Conservation (phyloP, 441 rosid species). For the Erysimum cheiri region DNA sequence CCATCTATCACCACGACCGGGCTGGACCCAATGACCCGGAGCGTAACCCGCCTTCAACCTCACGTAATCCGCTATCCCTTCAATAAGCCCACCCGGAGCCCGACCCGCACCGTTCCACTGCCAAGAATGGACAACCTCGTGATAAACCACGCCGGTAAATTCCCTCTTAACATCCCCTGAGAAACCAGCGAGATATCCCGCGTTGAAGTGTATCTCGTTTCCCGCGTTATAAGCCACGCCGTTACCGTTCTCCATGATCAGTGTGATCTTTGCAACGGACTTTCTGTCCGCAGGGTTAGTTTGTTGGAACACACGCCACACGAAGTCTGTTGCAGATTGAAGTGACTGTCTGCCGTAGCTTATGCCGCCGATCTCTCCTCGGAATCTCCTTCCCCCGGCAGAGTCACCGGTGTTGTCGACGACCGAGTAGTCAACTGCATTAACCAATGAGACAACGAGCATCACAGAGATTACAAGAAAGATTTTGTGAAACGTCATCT, state of each 20-base stretch:
- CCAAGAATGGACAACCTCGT: slow-evolving; percentile 58
- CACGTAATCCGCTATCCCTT: slow-evolving; percentile 58
- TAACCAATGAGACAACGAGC: slow-evolving; percentile 23
- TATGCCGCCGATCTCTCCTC: slow-evolving; percentile 45
- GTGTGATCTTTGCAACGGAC: slow-evolving; percentile 10
- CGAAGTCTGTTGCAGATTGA: slow-evolving; percentile 41
- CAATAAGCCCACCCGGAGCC: slow-evolving; percentile 48
- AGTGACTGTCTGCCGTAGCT: slow-evolving; percentile 34
- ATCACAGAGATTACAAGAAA: slow-evolving; percentile 19
- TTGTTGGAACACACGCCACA: slow-evolving; percentile 49
- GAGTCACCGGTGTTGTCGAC: slow-evolving; percentile 42
- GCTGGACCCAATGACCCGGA: slow-evolving; percentile 51
- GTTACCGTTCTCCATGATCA: slow-evolving; percentile 40
- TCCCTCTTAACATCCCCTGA: slow-evolving; percentile 44
- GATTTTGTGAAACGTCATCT: slow-evolving; percentile 22
- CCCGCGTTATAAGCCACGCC: slow-evolving; percentile 39
- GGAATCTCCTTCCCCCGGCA: slow-evolving; percentile 45
- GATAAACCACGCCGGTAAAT: slow-evolving; percentile 49
- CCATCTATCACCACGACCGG: slow-evolving; percentile 59
- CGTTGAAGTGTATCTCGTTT: slow-evolving; percentile 44
- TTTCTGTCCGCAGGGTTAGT: slow-evolving; percentile 40
- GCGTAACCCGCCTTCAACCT: slow-evolving; percentile 54
- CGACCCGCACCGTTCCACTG: slow-evolving; percentile 56
- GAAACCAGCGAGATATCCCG: slow-evolving; percentile 33
- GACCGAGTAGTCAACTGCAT: slow-evolving; percentile 45